Conservation (phyloP, 2,329 filamentous ascomycete species). For the Fusarium clavum region DNA sequence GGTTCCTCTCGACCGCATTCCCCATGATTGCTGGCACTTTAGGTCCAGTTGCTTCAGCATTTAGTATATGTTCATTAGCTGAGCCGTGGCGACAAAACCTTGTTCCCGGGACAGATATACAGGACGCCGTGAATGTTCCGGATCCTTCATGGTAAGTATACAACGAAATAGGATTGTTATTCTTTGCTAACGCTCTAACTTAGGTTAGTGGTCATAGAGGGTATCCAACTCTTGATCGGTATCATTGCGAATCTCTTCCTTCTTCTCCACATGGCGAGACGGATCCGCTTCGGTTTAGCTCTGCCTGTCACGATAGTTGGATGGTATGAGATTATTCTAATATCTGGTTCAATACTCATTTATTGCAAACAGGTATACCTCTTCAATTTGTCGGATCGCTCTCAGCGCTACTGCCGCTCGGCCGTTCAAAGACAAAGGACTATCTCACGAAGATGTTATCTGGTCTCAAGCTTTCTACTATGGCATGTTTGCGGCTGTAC, state of each 20-base stretch:
- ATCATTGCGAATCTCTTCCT: background rate
- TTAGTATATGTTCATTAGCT: constrained; percentile 1
- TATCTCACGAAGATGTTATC: background rate
- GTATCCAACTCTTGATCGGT: background rate
- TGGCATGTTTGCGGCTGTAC: background rate
- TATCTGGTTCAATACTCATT: background rate
- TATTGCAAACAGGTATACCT: background rate
- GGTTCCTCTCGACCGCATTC: background rate
- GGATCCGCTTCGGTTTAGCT: background rate
- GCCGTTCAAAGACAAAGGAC: background rate
- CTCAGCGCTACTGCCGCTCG: background rate
- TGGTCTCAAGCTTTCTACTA: constrained; percentile 6
- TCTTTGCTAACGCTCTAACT: background rate
- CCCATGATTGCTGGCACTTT: constrained; percentile 7
- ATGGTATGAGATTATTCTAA: background rate
- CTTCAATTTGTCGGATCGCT: background rate
- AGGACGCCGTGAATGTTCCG: background rate
- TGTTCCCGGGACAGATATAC: background rate
- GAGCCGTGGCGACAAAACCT: constrained; percentile 1
- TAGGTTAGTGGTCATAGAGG: background rate
- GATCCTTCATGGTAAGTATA: constrained; percentile 1
- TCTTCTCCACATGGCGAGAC: background rate
- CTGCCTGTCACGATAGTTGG: background rate
- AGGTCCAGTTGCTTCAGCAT: constrained; percentile 3
- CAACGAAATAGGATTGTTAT: background rate